A percentile compares a stretch with the other conserved stretches of the same genome.
These are phyloP conservation scores for Pyracantha coccinea DNA, from an alignment of 331 rosid species.

Conservation along the genomic window DNA sequence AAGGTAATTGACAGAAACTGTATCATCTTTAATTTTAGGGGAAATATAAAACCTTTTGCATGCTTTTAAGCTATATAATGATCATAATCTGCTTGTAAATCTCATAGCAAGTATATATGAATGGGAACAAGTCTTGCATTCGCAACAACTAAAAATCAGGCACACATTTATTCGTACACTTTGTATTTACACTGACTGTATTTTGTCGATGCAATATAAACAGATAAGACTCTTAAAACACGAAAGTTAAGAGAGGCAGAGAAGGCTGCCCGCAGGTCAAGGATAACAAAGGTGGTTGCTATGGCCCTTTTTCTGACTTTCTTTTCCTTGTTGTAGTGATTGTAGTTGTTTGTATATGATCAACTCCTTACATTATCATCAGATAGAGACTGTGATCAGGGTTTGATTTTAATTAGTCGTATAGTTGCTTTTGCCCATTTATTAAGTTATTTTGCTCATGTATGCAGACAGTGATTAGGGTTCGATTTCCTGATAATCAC, in stretches of 20 bases:
- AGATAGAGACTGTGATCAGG: not conserved
- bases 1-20: conserved; percentile 31
- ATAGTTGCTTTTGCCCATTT: not conserved
- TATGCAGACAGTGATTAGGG: conserved; percentile 71
- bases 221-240: conserved; percentile 79
- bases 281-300: conserved; percentile 45
- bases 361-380: not conserved
- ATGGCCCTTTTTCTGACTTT: not conserved
- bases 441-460: conserved; percentile 5
- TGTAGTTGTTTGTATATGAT: not conserved
- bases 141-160: not conserved
- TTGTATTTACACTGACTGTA: not conserved
- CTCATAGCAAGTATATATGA: no score
- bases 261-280: conserved; percentile 73
- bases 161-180: not conserved
- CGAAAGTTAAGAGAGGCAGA: conserved; percentile 82
- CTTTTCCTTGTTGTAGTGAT: not conserved
- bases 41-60: not conserved
- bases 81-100: not conserved
- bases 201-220: not conserved
- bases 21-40: not conserved
- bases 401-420: not conserved
- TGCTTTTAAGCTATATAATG: no score
- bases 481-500: conserved; percentile 84
- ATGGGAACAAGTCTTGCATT: not conserved